Conservation (phyloP, 345 rosid species). For the Nephelium lappaceum region DNA sequence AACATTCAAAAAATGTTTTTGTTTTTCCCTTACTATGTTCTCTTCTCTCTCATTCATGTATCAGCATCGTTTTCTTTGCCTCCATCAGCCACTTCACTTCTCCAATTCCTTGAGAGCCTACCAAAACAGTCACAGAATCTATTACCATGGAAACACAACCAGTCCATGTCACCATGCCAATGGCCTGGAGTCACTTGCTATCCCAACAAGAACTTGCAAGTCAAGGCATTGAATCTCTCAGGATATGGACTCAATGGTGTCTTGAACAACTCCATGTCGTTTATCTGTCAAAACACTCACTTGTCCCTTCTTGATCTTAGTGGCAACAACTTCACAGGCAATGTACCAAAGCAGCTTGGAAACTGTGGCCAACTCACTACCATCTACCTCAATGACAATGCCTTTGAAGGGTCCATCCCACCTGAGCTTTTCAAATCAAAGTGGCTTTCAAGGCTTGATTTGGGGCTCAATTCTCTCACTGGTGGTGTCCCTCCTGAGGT, state of each 20-base stretch:
- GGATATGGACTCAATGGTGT: conserved; percentile 37
- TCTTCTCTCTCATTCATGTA: conserved; percentile 14
- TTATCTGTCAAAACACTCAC: conserved; percentile 34
- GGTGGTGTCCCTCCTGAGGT: conserved; percentile 44
- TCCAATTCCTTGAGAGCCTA: conserved; percentile 36
- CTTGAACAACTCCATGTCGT: conserved; percentile 31
- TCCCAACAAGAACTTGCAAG: conserved; percentile 24
- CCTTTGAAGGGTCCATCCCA: conserved; percentile 33
- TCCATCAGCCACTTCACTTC: conserved; percentile 32
- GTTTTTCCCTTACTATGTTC: conserved; percentile 14
- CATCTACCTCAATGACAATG: conserved; percentile 37
- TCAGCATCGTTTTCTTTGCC: conserved; percentile 25
- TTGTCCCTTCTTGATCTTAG: conserved; percentile 42
- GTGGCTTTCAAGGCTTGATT: conserved; percentile 28
- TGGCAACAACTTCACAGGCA: conserved; percentile 42
- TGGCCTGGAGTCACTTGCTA: conserved; percentile 44
- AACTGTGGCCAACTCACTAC: conserved; percentile 31
- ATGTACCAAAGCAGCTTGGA: conserved; percentile 34
- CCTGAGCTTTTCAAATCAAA: conserved; percentile 34
- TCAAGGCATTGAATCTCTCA: conserved; percentile 42
- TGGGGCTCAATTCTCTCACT: conserved; percentile 36
- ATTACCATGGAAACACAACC: conserved; percentile 37
- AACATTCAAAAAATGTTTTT: conserved; percentile 19
- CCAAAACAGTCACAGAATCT: conserved; percentile 31
- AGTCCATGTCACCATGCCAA: conserved; percentile 31